Evolutionary conservation across 2,329 filamentous ascomycete species (phyloP), one percentile per base, ranked within the genome.

Genomic region (Verticillium longisporum): DNA sequence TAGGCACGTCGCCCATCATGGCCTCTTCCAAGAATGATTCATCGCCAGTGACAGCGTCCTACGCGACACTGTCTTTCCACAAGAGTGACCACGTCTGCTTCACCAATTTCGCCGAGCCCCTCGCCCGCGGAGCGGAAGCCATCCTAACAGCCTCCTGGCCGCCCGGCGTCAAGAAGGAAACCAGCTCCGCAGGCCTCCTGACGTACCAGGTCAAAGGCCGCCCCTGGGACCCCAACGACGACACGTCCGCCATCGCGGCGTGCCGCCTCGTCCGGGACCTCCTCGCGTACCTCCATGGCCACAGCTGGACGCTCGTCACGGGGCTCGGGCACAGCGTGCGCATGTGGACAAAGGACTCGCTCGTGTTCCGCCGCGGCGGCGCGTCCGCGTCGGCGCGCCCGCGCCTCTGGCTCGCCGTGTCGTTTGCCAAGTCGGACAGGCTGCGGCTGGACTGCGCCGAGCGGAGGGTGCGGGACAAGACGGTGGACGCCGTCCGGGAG

Each of bases 41-140:
- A 26, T 18, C 6, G 4, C 9, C 21, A 18, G 10, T 3, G 4
- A 26, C 4, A 15, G 6, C 55, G 7, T 31, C 41, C 31, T 67
- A 59, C 38, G 66, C 68, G n/a, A 62, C 62, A 18, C 41, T 71
- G 37, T 68, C 67, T 33, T 56, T 71, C 59, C 65, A 68, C 57
- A 62, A 66, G 36, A 56, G 56, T 18, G 64, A 69, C 58, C 63
- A 55, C 56, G 26, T 71, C 53, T 65, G 68, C 56, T 63, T 70
- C 53, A 58, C 68, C 21, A 61, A 66, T 59, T 68, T 70, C 59
- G 68, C 67, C 13, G 37, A 61, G 18, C 26, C 61, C 6, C 56
- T 69, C 31, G 53, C 56, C 58, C n/a, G 55, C 18, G 53, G 56
- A 15, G 41, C 67, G 26, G 63, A 68, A 38, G 10, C 62, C n/a